These are phyloP conservation scores for Psilocybe cyanescens DNA, from an alignment of 768 basidiomycete species.

Conservation along the genomic window DNA sequence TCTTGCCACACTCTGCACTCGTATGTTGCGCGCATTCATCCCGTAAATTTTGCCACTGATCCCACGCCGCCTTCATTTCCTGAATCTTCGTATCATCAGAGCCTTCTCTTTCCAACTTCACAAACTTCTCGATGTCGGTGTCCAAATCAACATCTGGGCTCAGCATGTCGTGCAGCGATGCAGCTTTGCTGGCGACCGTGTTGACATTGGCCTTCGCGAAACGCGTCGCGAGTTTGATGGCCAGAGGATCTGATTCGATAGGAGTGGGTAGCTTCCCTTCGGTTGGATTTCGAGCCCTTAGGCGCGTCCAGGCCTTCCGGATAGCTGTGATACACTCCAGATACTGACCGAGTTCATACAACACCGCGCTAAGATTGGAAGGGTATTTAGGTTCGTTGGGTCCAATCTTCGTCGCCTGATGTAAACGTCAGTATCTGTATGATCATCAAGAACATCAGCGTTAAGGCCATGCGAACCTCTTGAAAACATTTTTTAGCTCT, in stretches of 20 bases:
- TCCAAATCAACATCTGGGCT: slow-evolving; percentile 2
- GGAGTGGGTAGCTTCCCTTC: neutral
- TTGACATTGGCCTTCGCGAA: slow-evolving; percentile 18
- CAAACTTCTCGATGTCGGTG: slow-evolving; percentile 12
- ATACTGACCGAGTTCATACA: slow-evolving; percentile 24
- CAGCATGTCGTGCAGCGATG: slow-evolving; percentile 7
- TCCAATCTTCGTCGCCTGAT: neutral
- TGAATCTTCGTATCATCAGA: slow-evolving; percentile 9
- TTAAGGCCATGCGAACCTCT: neutral
- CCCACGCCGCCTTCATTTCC: slow-evolving; percentile 20
- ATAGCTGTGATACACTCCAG: slow-evolving; percentile 13
- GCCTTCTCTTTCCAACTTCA: neutral
- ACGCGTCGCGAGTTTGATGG: slow-evolving; percentile 20
- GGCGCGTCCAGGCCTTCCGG: slow-evolving; percentile 10
- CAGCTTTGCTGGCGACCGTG: slow-evolving; percentile 3
- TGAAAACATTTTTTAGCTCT: slow-evolving; percentile 3
- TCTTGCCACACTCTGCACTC: slow-evolving; percentile 13
- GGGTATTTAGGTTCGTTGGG: slow-evolving; percentile 23
- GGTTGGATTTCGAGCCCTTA: neutral
- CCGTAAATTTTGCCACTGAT: slow-evolving; percentile 13
- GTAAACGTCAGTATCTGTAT: neutral
- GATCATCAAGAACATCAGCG: neutral
- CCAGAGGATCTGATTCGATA: slow-evolving; percentile 6
- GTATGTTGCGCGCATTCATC: slow-evolving; percentile 14
- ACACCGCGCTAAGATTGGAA: slow-evolving; percentile 26